Base-by-base conservation (phyloP, 2,329 filamentous ascomycete genomes). In the Calonectria leucothoes region DNA sequence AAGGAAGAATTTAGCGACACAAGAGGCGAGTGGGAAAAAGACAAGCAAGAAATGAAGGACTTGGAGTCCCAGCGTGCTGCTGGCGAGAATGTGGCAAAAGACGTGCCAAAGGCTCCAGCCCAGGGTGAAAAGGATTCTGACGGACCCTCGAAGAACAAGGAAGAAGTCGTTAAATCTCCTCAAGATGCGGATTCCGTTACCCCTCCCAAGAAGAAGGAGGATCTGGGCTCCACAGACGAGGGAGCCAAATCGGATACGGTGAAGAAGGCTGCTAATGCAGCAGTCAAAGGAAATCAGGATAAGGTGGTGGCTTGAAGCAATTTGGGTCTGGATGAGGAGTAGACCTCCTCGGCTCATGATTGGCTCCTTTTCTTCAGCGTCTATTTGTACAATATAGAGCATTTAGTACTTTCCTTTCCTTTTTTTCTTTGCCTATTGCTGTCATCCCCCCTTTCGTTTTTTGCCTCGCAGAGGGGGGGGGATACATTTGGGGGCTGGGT, bases 1-100 rank as follows among this genome's bases (percentile, higher is more conserved):
- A 94, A 96, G 80, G 92, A 95, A 69, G 89, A 94, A 61, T 98
- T 97, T 82, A 91, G 93, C 65, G 93, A 96, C 76, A 87, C 93
- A 33, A 93, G 91, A 75, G 88, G 88, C 52, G 94, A 98, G 82
- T 98, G 96, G 95, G 94, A 97, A 82, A 93, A 96, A 84, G 96
- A 98, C 83, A 97, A 97, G 86, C 89, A 92, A 6, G 91, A 93
- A 48, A 93, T 98, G 79, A 90, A 94, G 77, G 90, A 94, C 74
- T 87, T 94, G 67, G 90, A 75, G 69, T 72, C 77, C 35, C 74
- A 82, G 63, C 77, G 78, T 49, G 75, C 70, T 27, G 52, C 66
- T 20, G 64, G 57, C 51, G 72, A 76, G 23, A 74, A 74, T 20
- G 59, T 68, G 59, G 76, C 63, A 39, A 76, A 79, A 59, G 67